These are phyloP conservation scores for Coprinopsis marcescibilis DNA, from an alignment of 768 basidiomycete species.

Conservation along the genomic window DNA sequence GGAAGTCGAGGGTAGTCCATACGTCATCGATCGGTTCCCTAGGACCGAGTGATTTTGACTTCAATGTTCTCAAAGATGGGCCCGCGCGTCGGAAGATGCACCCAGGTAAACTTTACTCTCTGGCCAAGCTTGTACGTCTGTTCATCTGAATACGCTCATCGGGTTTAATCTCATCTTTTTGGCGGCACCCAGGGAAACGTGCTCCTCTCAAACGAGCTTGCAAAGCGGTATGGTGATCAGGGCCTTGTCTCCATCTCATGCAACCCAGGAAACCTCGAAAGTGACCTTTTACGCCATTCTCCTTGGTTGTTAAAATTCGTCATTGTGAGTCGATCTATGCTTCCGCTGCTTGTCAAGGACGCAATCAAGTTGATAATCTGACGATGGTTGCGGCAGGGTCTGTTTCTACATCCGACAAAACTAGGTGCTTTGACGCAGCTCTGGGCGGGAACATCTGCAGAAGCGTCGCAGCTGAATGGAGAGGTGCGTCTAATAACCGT, in stretches of 20 bases:
- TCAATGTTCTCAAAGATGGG: conserved; percentile 32
- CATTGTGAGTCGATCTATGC: conserved; percentile 11
- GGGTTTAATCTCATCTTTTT: background rate
- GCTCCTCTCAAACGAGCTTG: conserved; percentile 36
- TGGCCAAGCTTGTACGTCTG: conserved; percentile 34
- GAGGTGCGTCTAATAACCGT: conserved; percentile 23
- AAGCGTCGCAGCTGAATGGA: conserved; percentile 26
- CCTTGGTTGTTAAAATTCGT: conserved; percentile 1
- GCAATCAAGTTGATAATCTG: background rate
- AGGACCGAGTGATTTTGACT: conserved; percentile 22
- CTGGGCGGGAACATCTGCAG: conserved; percentile 33
- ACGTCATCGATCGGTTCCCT: conserved; percentile 28
- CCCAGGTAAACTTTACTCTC: conserved; percentile 23
- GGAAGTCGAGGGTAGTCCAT: conserved; percentile 33
- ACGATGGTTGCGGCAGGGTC: conserved; percentile 5
- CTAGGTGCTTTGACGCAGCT: conserved; percentile 37
- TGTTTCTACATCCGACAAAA: conserved; percentile 17
- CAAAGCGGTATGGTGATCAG: conserved; percentile 35
- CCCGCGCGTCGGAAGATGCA: conserved; percentile 25
- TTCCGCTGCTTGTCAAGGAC: background rate
- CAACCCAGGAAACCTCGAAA: conserved; percentile 36
- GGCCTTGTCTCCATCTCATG: conserved; percentile 37
- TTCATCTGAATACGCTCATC: background rate
- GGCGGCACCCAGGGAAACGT: conserved; percentile 31
- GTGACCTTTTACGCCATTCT: conserved; percentile 27